Base-by-base conservation (phyloP, 441 rosid species). In the Capsella rubella region DNA sequence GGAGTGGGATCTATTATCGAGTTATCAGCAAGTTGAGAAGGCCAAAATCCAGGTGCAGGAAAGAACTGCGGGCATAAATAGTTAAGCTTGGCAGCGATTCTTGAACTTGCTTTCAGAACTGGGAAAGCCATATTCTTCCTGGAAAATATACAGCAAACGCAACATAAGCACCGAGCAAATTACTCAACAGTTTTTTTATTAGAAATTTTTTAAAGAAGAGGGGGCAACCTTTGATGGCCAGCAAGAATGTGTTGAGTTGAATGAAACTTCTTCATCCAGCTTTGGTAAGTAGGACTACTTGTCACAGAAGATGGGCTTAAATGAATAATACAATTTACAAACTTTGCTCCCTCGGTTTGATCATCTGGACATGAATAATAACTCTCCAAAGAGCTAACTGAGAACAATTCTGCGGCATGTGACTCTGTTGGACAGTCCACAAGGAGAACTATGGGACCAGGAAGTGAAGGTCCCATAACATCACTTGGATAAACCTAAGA, bases 21-120 rank as follows among this genome's bases (percentile, higher is more conserved):
- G 69, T 71, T 63, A 66, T 61, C 68, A 81, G 59, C 80, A 34
- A 78, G 78, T 66, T 78, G 46, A 55, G 73, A 81, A 46, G 90
- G 80, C 96, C 91, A 88, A 78, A 88, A 87, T 13, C 97, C 98
- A 32, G 94, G 85, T 73, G 92, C 88, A 11, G 98, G 99, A 75
- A 95, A 95, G 83, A 92, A 90, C 86, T 90, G 99, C 28, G 99
- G 98, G 49, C 97, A 95, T 78, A 95, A 75, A 80, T 90, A 90
- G 81, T 95, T 88, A 67, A 92, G 97, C 55, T 92, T 83, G 7
- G 98, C 89, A 11, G 97, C 75, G 50, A 90, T 83, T 84, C 91
- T 86, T n/a, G 98, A 89, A 81, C 99, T 92, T 69, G 97, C 77
- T 78, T 82, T 78, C 64, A 92, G 82, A 74, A 95, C 84, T 42